Percentiles rank a stretch among this genome's conserved stretches.
These are phyloP conservation scores for Penicillium brevicompactum DNA, from an alignment of 2,329 filamentous ascomycete species.

Conservation along the genomic window DNA sequence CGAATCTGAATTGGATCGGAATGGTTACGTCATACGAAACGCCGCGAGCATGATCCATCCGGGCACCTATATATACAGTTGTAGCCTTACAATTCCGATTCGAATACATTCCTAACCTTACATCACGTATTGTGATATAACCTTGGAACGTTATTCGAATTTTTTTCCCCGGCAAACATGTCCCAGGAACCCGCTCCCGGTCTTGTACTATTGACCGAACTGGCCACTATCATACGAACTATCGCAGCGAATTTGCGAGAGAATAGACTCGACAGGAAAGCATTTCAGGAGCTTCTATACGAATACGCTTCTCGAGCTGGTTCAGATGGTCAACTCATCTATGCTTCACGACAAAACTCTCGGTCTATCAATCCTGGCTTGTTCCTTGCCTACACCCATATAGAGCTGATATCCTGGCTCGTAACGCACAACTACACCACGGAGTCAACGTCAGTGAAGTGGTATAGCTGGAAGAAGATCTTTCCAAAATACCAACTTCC, in stretches of 20 bases:
- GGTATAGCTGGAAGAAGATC: conserved; percentile 16
- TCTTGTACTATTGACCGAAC: conserved; percentile 1
- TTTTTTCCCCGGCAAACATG: background rate
- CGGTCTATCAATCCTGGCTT: conserved; percentile 12
- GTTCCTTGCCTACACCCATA: conserved; percentile 15
- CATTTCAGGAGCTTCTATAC: conserved; percentile 12
- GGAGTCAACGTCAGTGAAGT: conserved; percentile 9
- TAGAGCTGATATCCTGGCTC: conserved; percentile 15
- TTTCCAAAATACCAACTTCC: conserved; percentile 11
- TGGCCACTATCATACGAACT: background rate
- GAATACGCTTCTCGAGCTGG: conserved; percentile 20
- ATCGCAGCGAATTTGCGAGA: conserved; percentile 11
- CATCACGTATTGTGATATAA: no score
- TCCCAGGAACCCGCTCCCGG: background rate
- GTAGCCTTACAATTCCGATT: no score
- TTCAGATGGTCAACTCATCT: conserved; percentile 17
- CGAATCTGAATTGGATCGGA: no score
- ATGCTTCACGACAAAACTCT: conserved; percentile 7
- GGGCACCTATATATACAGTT: no score
- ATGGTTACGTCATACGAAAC: no score
- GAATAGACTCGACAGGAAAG: conserved; percentile 16
- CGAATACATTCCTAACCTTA: no score
- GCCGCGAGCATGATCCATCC: no score
- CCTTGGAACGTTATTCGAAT: no score
- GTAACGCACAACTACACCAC: conserved; percentile 12